Conservation (phyloP, 2,329 filamentous ascomycete species). For the Epichloe scottii region DNA sequence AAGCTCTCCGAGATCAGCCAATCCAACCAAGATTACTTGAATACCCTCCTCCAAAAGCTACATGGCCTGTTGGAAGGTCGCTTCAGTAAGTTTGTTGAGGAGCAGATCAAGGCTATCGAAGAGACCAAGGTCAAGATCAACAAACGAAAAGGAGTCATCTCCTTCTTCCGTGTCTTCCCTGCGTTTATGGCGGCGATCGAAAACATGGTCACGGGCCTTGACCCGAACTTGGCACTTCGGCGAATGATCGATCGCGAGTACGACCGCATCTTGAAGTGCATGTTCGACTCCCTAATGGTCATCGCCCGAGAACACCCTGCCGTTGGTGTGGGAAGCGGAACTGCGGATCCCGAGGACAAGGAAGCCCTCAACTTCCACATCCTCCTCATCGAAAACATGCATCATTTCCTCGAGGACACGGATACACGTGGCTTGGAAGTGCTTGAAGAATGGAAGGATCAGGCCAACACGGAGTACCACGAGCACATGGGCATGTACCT, state of each 20-base stretch:
- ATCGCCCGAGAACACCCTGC: slow-evolving; percentile 64
- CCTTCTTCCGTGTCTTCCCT: slow-evolving; percentile 89
- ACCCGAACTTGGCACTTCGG: slow-evolving; percentile 50
- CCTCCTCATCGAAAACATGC: slow-evolving; percentile 96
- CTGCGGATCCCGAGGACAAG: slow-evolving; percentile 68
- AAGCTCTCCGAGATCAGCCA: slow-evolving; percentile 71
- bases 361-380: slow-evolving; percentile 96
- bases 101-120: slow-evolving; percentile 90
- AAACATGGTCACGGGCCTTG: slow-evolving; percentile 58
- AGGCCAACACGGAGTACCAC: slow-evolving; percentile 63
- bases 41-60: slow-evolving; percentile 65
- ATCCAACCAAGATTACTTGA: slow-evolving; percentile 85
- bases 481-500: slow-evolving; percentile 86
- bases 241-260: slow-evolving; percentile 79
- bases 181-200: slow-evolving; percentile 73
- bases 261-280: slow-evolving; percentile 75
- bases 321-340: slow-evolving; percentile 29
- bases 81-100: slow-evolving; percentile 83
- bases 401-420: slow-evolving; percentile 89
- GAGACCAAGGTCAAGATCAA: slow-evolving; percentile 99
- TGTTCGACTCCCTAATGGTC: slow-evolving; percentile 95
- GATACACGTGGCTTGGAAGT: slow-evolving; percentile 63
- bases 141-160: slow-evolving; percentile 93
- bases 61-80: slow-evolving; percentile 61
- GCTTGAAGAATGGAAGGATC: slow-evolving; percentile 70